Conservation (phyloP, 2,329 filamentous ascomycete species). For the Aspergillus ibericus region DNA sequence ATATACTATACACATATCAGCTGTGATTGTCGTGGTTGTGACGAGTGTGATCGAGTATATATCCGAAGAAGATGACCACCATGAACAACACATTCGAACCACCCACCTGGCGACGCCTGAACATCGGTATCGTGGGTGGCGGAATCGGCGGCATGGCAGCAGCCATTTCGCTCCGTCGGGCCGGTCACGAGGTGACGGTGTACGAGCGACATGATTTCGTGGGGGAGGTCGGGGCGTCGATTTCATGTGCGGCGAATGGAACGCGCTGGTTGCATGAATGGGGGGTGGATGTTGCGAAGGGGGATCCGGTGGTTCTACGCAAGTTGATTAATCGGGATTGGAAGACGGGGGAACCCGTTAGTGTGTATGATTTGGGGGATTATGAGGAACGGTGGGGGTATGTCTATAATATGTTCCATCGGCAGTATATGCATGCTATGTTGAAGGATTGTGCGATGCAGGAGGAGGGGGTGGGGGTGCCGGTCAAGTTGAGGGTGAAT, state of each 20-base stretch:
- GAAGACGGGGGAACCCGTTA: constrained; percentile 66
- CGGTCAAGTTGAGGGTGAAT: constrained; percentile 58
- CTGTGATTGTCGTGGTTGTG: too few relatives aligned
- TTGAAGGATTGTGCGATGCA: constrained; percentile 60
- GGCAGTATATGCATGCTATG: constrained; percentile 69
- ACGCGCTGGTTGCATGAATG: constrained; percentile 70
- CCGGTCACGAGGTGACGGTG: constrained; percentile 59
- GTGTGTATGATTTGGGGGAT: constrained; percentile 63
- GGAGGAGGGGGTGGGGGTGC: constrained; percentile 53
- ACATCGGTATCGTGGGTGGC: constrained; percentile 51
- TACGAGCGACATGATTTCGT: constrained; percentile 67
- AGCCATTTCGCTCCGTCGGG: constrained; percentile 54
- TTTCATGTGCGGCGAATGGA: constrained; percentile 69
- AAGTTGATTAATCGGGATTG: constrained; percentile 70
- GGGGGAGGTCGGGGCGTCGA: constrained; percentile 67
- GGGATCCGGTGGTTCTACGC: constrained; percentile 64
- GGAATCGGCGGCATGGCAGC: constrained; percentile 56
- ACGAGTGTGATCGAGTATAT: too few relatives aligned
- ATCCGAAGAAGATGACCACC: too few relatives aligned
- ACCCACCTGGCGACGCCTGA: constrained; percentile 48
- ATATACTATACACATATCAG: too few relatives aligned
- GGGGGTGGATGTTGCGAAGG: constrained; percentile 63
- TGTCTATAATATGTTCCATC: constrained; percentile 69
- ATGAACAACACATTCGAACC: constrained; percentile 14
- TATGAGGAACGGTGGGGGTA: constrained; percentile 67